Base-by-base conservation (phyloP, 2,329 filamentous ascomycete genomes). In the Pyrenophora tritici-repentis region DNA sequence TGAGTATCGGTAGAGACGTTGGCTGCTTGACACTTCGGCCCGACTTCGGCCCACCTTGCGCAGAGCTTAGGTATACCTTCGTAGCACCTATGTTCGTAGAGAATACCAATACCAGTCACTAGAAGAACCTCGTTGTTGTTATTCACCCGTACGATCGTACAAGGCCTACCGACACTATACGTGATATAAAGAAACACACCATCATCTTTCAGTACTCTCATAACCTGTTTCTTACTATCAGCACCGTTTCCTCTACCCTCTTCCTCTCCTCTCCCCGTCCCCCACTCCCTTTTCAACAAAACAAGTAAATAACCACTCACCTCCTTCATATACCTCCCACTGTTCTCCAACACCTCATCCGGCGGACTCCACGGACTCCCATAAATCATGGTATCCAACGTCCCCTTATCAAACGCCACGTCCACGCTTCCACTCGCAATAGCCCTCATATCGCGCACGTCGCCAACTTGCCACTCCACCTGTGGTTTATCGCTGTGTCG, bases 341-440 rank as follows among this genome's bases (percentile, higher is more conserved):
- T 80, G 58, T 82, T 82, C 0, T 78, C 68, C 31, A 71, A 58
- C 0, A 82, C 79, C 29, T 81, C 76, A 6, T 75, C 71, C 0
- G 80, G 80, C 1, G 81, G 81, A 52, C 70, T 77, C 80, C 80
- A 83, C 0, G 76, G 77, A 54, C 76, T 81, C 2, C 81, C 80
- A 58, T 81, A 73, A 26, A 84, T 79, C 77, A 84, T 82, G 38
- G 78, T 79, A 66, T 84, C 81, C 3, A 84, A 68, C 1, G 81
- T 83, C 3, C 76, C 76, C 63, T 84, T 84, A 56, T 84, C 81
- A 56, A 86, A 83, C 9, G 82, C 82, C 5, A 85, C 74, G 58
- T 83, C 79, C 33, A 86, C 63, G 1, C 75, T 78, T 1, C 52
- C 60, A 26, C 74, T 66, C 0, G 68, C 60, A 0, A 83, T 58